Base-by-base conservation (phyloP, 164 flowering plant species). In the Buxus sempervirens region DNA sequence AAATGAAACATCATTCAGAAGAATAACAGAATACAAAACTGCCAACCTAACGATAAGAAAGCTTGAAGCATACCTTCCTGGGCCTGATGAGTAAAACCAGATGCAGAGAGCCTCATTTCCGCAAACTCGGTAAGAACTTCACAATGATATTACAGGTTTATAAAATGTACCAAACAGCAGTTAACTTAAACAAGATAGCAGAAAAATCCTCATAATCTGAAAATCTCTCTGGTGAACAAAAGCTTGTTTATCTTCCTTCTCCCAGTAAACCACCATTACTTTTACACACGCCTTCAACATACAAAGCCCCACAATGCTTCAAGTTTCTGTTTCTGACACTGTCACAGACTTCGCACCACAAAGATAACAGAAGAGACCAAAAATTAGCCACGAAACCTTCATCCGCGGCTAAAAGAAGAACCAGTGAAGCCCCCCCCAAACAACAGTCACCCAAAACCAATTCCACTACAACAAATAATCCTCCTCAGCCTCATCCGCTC, bases 21-120 rank as follows among this genome's bases (percentile, higher is more conserved):
- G 7, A 32, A 32, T 57, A 19, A 24, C 28, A 23, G 14, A 12
- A 22, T 3, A 15, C 51, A 45, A 45, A 45, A 15, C 16, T 45
- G 51, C 14, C 14, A 62, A 22, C 19, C 41, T 32, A 10, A 54
- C 13, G 6, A 38, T 24, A 38, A 28, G 18, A 28, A 10, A 6
- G 5, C 24, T 24, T 15, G 45, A 24, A n/a, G n/a, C 58, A 66
- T 81, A 88, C 93, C 96, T 85, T 90, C 90, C 57, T 83, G 89
- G 21, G 79, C n/a, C 73, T 85, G 93, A 48, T 80, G 88, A 79
- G 75, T 67, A 68, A 88, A 86, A 54, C 90, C 84, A 79, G 86
- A 77, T 15, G 90, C 65, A 59, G 90, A 82, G 21, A 85, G 84
- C 82, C 89, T 90, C 96, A 88, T 90, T 64, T 73, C 66, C 60